Base-by-base conservation (phyloP, 306 rosid genomes). In the Gastrolobium villosum region DNA sequence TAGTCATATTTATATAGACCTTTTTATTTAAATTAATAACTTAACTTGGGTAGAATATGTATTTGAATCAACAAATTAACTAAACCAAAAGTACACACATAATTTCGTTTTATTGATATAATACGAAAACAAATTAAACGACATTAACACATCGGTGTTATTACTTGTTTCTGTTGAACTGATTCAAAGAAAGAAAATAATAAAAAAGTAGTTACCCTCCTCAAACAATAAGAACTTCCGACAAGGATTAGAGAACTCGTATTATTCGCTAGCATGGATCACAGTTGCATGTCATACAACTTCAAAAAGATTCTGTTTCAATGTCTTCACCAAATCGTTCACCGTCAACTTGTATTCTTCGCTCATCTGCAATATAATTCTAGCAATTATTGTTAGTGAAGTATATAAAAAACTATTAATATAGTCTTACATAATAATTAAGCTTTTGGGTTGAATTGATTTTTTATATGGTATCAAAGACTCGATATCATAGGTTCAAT, bases 251-350 rank as follows among this genome's bases (percentile, higher is more conserved):
- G 37, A 65, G 75, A 54, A 15, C 35, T 53, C 6, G 39, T 10
- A 30, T 57, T 45, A 73, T 60, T 10, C 65, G 34, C 50, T 63
- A 63, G 70, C 49, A 14, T 15, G 50, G 46, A 15, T 30, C 39
- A 66, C 28, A 4, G 49, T 45, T 20, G 13, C 56, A 15, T 36
- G 34, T 77, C 75, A 14, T 54, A 46, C 15, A 46, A 20, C 32
- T 34, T 45, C 34, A 68, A 1, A 28, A 28, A 78, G 44, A 7
- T 78, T 28, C 32, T 57, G 49, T 56, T 61, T 68, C 76, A 78
- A 44, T 2, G 5, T 67, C 40, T 44, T 78, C 20, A 57, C 67
- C 59, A 78, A 34, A 68, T 78, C 82, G 2, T 59, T 44, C n/a
- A 56, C 15, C n/a, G 59, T 57, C 59, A 78, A 10, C 20, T 15